A percentile compares a stretch with the other conserved stretches of the same genome.
Evolutionary conservation across 164 flowering plant genomes (phyloP).

Genomic region (Umbellularia californica): DNA sequence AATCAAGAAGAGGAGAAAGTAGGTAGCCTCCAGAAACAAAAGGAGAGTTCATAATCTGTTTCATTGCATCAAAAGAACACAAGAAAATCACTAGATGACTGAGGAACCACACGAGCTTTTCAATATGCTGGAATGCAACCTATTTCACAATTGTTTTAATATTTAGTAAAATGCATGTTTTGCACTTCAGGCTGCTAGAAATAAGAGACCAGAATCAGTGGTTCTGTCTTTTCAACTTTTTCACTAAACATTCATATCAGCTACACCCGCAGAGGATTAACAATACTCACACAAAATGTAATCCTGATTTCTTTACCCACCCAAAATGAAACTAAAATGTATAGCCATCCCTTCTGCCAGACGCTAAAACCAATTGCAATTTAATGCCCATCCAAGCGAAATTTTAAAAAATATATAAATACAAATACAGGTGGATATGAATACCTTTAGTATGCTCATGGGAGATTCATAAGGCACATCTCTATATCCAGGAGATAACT

Average conservation of each 20-base stretch:
- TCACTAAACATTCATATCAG: background rate
- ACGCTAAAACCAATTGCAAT: background rate
- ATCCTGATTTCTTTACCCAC: background rate
- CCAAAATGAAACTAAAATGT: background rate
- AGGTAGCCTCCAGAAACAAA: constrained; percentile 35
- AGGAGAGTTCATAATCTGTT: constrained; percentile 69
- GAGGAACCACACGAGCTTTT: background rate
- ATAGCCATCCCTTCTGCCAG: background rate
- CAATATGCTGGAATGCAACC: background rate
- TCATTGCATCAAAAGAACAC: constrained; percentile 12
- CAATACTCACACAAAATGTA: background rate
- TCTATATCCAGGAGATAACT: constrained; percentile 22
- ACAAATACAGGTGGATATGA: background rate
- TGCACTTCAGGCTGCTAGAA: background rate
- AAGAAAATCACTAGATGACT: constrained; percentile 1
- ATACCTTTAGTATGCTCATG: constrained; percentile 57
- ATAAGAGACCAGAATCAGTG: background rate
- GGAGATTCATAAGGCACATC: constrained; percentile 46
- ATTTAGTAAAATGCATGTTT: background rate
- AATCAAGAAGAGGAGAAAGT: constrained; percentile 68
- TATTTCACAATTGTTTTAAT: background rate
- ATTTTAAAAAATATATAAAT: too few species aligned
- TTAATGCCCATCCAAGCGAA: background rate
- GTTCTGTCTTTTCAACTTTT: background rate
- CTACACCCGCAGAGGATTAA: background rate